Percentiles rank a stretch among this genome's conserved stretches.
Conservation (phyloP, 768 basidiomycete genomes). For the Podaxis sp. region DNA sequence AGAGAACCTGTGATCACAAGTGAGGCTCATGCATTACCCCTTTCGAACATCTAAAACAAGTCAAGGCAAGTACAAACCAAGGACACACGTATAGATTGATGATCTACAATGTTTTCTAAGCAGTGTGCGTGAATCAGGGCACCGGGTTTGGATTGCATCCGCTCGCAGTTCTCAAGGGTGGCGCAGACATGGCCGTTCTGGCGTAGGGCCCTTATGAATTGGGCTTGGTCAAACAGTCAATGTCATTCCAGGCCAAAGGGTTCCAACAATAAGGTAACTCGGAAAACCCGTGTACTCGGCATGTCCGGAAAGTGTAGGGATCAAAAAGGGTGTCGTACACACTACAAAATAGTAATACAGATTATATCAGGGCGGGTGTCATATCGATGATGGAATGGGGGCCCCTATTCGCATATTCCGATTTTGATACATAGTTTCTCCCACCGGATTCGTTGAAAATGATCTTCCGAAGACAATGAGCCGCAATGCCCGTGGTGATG, state of each 20-base stretch:
- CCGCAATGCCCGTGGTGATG: not conserved
- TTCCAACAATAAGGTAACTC: not conserved
- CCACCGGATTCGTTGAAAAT: constrained; percentile 69
- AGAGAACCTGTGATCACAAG: not conserved
- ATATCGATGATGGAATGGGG: constrained; percentile 77
- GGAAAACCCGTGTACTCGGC: not conserved
- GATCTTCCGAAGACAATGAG: constrained; percentile 44
- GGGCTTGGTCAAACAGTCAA: not conserved
- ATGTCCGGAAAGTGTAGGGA: not conserved
- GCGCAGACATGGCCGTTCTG: too few species aligned
- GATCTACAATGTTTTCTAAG: not conserved
- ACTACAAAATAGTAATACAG: not conserved
- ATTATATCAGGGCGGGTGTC: constrained; percentile 69
- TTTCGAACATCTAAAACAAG: not conserved
- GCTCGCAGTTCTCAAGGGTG: not conserved
- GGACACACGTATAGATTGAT: not conserved
- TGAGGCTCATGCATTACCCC: not conserved
- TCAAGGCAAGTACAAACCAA: not conserved
- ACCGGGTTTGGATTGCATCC: not conserved
- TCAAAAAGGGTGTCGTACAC: not conserved
- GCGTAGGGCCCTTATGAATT: not conserved
- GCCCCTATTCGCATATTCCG: constrained; percentile 71
- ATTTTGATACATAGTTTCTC: constrained; percentile 76
- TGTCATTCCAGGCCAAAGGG: not conserved
- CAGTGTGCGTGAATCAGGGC: not conserved